Base-by-base conservation (phyloP, 805 yeast genomes). In the Ogataea degrootiae region DNA sequence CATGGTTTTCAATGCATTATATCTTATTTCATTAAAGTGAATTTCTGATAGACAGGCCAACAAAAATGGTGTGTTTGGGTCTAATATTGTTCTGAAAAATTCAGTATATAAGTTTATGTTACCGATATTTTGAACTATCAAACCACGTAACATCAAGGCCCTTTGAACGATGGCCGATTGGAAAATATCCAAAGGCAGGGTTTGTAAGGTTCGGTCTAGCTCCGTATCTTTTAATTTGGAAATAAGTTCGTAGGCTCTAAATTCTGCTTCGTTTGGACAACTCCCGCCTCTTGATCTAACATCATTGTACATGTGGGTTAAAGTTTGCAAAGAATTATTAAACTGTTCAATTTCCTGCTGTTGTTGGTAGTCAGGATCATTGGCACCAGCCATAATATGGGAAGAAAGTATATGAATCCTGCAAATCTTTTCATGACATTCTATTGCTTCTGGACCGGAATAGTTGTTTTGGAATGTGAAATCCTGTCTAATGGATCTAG, bases 341-440 rank as follows among this genome's bases (percentile, higher is more conserved):
- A 94, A 77, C 62, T 94, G 99, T 64, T 94, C 99, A 16, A 92
- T 63, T 68, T 94, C 99, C 66, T 94, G 99, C 63, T 94, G 99
- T 56, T 87, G 87, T 8, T 96, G 90, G 62, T 83, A 91, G 48
- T 89, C 96, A 2, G 68, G 68, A 34, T 71, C 75, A 9, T 77
- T 66, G 36, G 74, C 70, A 31, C 83, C 85, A 0, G 96, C 86
- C 97, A 94, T 90, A 1, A 85, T 68, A 66, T 94, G 98, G 36
- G 91, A 67, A 1, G 87, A 83, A 15, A 88, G 61, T 23, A 92
- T 74, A 62, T 94, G 99, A 19, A 91, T 85, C 46, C 99, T 72
- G 5, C 90, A 96, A 55, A 94, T 94, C 44, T 84, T 72, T 65
- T 94, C 99, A 59, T 88, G 87, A 65, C 98, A 94, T 55, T 85